Percentiles rank a stretch among this genome's conserved stretches.
These are phyloP conservation scores for Curvularia sp. DNA, from an alignment of 2,329 filamentous ascomycete genomes.

Conservation along the genomic window DNA sequence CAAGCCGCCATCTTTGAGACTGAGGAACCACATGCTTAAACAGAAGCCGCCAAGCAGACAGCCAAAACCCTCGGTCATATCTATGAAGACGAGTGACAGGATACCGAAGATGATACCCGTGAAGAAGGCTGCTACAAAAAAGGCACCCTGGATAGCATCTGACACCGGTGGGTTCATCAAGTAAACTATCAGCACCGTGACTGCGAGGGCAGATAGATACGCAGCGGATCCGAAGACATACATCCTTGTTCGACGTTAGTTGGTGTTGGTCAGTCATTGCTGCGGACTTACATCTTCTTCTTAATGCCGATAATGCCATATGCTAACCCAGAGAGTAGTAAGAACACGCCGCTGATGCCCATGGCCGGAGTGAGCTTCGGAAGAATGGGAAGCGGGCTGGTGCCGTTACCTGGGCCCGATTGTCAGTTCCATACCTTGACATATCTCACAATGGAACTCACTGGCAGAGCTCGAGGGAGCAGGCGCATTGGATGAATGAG, in stretches of 20 bases:
- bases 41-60: slow-evolving; percentile 88
- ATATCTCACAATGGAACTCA: slow-evolving; percentile 10
- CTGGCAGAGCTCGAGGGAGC: slow-evolving; percentile 30
- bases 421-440: slow-evolving; percentile 2
- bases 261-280: neutral
- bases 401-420: slow-evolving; percentile 14
- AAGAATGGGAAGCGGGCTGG: slow-evolving; percentile 67
- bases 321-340: slow-evolving; percentile 74
- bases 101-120: slow-evolving; percentile 78
- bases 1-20: slow-evolving; percentile 77
- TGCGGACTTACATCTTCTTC: slow-evolving; percentile 64
- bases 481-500: slow-evolving; percentile 27
- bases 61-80: slow-evolving; percentile 83
- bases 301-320: slow-evolving; percentile 84
- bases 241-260: slow-evolving; percentile 42
- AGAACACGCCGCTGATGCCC: slow-evolving; percentile 77
- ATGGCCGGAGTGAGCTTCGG: slow-evolving; percentile 82
- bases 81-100: slow-evolving; percentile 77
- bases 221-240: slow-evolving; percentile 74
- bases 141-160: slow-evolving; percentile 81
- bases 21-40: slow-evolving; percentile 88
- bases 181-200: slow-evolving; percentile 85
- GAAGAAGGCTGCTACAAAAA: slow-evolving; percentile 78
- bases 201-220: slow-evolving; percentile 74
- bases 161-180: slow-evolving; percentile 82